Evolutionary conservation across 2,329 filamentous ascomycete genomes (phyloP), one percentile per base, ranked within the genome.

Genomic region (Zymoseptoria passerinii): DNA sequence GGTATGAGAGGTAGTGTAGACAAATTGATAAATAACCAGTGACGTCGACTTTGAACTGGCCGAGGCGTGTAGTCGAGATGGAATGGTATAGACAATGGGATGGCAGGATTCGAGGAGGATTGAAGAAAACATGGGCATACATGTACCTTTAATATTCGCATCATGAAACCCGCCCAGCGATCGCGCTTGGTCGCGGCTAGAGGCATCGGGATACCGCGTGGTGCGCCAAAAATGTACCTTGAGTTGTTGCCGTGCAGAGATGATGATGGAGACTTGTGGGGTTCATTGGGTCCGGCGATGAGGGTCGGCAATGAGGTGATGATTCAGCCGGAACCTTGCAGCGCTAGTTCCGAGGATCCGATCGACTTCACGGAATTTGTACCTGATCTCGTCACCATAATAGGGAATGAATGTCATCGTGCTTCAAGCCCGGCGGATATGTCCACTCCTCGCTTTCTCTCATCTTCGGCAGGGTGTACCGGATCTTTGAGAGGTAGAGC

Each of bases 161-260:
- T 57, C 28, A 59, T 57, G 57, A 27, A 40, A 18, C 52, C 54
- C 44, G 28, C 10, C 16, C 35, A 55, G 20, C 53, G 54, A 49
- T 19, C 49, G 27, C 58, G 63, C 63, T 61, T 56, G 57, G 20
- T 52, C 57, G 56, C 61, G 63, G 63, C 61, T 62, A 57, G 54
- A 60, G 23, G 58, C 16, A n/a, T 44, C 35, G 35, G 35, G 16
- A 44, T 44, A n/a, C 2, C 35, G 16, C n/a, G 13, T 7, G 4
- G 35, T 16, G 4, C 2, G 28, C 28, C 10, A 8, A 29, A 29
- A 10, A 29, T 29, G 16, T 44, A 44, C 35, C 35, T 44, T n/a
- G 35, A 44, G 13, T 44, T 44, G 35, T 44, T 44, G 35, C 35
- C 35, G 35, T 44, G 35, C 35, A 44, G 35, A 44, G 35, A 44